These are phyloP conservation scores for Penicillium samsonianum DNA, from an alignment of 495 filamentous ascomycete genomes.

Conservation along the genomic window DNA sequence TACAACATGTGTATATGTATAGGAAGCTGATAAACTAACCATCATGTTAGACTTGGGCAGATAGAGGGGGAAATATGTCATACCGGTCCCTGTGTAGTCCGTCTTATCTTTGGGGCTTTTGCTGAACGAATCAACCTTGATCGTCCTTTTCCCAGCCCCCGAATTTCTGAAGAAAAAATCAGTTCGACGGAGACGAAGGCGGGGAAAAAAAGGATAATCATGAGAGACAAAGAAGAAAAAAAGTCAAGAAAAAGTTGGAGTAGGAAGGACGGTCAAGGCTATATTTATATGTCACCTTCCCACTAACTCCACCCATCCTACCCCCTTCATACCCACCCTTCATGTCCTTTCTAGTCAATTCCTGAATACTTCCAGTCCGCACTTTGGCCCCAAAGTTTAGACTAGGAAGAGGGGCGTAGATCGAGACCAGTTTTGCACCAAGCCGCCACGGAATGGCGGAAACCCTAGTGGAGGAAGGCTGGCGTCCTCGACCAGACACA, in stretches of 20 bases:
- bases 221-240: constrained; percentile 7
- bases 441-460: constrained; percentile 35
- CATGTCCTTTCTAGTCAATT: constrained; percentile 12
- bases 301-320: constrained; percentile 16
- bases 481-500: constrained; percentile 34
- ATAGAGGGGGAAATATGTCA: constrained; percentile 16
- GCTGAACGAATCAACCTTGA: constrained; percentile 24
- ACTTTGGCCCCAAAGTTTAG: constrained; percentile 21
- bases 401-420: constrained; percentile 25
- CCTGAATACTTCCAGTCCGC: constrained; percentile 9
- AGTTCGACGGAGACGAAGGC: constrained; percentile 9
- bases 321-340: constrained; percentile 9
- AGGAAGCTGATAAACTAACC: not conserved
- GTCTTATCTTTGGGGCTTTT: constrained; percentile 11
- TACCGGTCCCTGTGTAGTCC: constrained; percentile 27
- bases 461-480: constrained; percentile 40
- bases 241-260: constrained; percentile 9
- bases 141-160: constrained; percentile 43
- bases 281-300: constrained; percentile 27
- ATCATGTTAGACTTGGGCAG: constrained; percentile 1
- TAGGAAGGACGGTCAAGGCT: constrained; percentile 17
- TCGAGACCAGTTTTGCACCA: constrained; percentile 29
- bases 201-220: constrained; percentile 7
- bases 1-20: not conserved
- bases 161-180: constrained; percentile 19